Conservation (phyloP, 139 green algal genomes). For the Asterochloris erici region DNA sequence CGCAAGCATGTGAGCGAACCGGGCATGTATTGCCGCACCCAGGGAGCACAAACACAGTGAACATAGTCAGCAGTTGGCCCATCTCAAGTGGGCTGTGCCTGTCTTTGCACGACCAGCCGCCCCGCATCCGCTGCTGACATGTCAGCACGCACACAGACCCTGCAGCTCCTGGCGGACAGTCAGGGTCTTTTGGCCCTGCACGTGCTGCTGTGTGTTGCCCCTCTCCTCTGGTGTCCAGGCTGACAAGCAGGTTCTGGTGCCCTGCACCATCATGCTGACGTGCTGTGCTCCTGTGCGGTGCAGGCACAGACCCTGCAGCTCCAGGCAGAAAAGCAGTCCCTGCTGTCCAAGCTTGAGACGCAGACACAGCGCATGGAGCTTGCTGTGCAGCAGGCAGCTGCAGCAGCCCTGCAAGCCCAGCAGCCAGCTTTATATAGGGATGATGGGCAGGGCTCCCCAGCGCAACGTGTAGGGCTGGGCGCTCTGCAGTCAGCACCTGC, state of each 20-base stretch:
- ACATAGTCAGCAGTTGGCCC: neutral
- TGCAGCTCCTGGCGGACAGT: neutral
- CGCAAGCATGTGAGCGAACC: neutral
- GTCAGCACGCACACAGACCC: neutral
- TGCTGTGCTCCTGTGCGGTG: too few species aligned
- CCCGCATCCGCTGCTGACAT: neutral
- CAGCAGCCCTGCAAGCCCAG: too few species aligned
- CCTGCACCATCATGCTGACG: neutral
- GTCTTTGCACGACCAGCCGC: too few species aligned
- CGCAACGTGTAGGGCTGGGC: too few species aligned
- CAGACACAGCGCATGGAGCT: conserved; percentile 26
- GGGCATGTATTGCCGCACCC: neutral
- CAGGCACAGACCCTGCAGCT: conserved; percentile 13
- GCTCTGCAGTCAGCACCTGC: too few species aligned
- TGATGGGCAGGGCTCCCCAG: too few species aligned
- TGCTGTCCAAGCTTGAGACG: conserved; percentile 5
- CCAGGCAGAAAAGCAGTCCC: conserved; percentile 2
- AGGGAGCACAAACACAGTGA: neutral
- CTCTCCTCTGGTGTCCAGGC: too few species aligned
- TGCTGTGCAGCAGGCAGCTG: conserved; percentile 7
- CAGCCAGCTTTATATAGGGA: too few species aligned
- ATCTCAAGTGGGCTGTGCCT: too few species aligned
- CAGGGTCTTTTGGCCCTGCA: neutral
- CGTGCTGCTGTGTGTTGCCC: neutral
- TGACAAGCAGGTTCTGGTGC: neutral